These are phyloP conservation scores for Streptanthus diversifolius DNA, from an alignment of 345 rosid genomes.

Conservation along the genomic window DNA sequence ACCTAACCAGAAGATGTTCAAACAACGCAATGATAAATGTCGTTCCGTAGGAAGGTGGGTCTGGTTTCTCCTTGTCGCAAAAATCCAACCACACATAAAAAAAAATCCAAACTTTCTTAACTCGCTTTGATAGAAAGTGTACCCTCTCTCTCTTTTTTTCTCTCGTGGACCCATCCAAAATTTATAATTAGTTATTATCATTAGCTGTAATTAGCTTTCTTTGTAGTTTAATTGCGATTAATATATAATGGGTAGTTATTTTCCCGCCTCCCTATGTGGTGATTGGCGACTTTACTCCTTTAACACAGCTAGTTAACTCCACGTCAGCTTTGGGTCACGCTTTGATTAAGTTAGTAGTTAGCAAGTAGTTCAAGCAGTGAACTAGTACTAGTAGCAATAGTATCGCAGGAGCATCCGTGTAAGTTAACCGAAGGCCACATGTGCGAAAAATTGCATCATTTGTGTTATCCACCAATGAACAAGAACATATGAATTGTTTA, in stretches of 20 bases:
- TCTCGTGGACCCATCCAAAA: not conserved
- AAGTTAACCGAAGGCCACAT: not conserved
- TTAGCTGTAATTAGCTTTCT: not conserved
- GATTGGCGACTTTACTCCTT: not conserved
- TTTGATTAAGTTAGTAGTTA: not conserved
- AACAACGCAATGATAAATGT: conserved; percentile 13
- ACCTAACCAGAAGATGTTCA: conserved; percentile 11
- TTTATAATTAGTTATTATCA: not conserved
- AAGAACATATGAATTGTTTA: not conserved
- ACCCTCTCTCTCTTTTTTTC: not conserved
- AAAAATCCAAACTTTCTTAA: conserved; percentile 22
- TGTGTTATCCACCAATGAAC: not conserved
- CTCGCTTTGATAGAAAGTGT: conserved; percentile 26
- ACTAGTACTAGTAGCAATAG: not conserved
- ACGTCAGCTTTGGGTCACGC: not conserved
- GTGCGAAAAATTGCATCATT: conserved; percentile 3
- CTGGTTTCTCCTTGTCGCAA: conserved; percentile 23
- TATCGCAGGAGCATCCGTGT: not conserved
- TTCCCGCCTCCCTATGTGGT: not conserved
- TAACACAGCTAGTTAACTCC: not conserved
- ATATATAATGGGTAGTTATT: not conserved
- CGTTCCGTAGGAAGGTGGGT: conserved; percentile 36
- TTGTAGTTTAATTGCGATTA: not conserved
- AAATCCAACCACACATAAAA: conserved; percentile 36
- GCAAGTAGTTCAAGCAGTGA: not conserved